phyloP scores from a whole-genome alignment of 2,329 filamentous ascomycete species.

The Talaromyces sp. region DNA sequence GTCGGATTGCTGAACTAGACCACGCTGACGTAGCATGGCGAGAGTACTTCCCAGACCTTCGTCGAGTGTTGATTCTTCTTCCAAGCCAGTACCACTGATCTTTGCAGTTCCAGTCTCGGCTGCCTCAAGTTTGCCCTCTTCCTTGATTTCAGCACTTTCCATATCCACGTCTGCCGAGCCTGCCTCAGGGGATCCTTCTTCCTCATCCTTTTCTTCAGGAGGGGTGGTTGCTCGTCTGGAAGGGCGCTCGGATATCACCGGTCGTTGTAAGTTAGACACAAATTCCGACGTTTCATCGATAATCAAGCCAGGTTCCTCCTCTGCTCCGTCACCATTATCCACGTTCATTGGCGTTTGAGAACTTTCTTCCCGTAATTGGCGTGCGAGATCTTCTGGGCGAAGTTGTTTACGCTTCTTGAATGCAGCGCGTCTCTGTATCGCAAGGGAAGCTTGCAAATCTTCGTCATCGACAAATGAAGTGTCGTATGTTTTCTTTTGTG shows the following conservation, averaged over 20 bases:
- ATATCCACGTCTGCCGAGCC: slow-evolving; percentile 17
- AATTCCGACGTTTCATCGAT: slow-evolving; percentile 97
- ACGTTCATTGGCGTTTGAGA: slow-evolving; percentile 56
- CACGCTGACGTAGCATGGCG: slow-evolving; percentile 77
- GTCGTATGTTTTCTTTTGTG: slow-evolving; percentile 63
- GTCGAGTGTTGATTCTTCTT: slow-evolving; percentile 77
- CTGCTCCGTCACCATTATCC: slow-evolving; percentile 54
- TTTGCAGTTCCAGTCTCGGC: slow-evolving; percentile 56
- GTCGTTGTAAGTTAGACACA: slow-evolving; percentile 76
- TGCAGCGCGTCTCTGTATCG: slow-evolving; percentile 75
- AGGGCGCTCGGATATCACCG: slow-evolving; percentile 55
- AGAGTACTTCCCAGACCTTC: slow-evolving; percentile 79
- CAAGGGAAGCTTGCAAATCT: slow-evolving; percentile 80
- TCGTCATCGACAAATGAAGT: slow-evolving; percentile 83
- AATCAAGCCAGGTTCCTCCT: slow-evolving; percentile 66
- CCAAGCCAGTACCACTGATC: slow-evolving; percentile 66
- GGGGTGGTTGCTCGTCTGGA: slow-evolving; percentile 35
- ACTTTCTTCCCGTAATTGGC: slow-evolving; percentile 66
- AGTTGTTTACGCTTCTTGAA: slow-evolving; percentile 89
- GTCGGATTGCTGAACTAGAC: slow-evolving; percentile 66
- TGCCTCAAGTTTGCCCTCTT: slow-evolving; percentile 43
- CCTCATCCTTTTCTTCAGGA: slow-evolving; percentile 29
- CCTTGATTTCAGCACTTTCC: slow-evolving; percentile 51
- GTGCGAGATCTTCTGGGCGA: slow-evolving; percentile 81
- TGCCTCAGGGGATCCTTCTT: slow-evolving; percentile 23